Conservation (phyloP, 768 basidiomycete species). For the Boletales sp. region DNA sequence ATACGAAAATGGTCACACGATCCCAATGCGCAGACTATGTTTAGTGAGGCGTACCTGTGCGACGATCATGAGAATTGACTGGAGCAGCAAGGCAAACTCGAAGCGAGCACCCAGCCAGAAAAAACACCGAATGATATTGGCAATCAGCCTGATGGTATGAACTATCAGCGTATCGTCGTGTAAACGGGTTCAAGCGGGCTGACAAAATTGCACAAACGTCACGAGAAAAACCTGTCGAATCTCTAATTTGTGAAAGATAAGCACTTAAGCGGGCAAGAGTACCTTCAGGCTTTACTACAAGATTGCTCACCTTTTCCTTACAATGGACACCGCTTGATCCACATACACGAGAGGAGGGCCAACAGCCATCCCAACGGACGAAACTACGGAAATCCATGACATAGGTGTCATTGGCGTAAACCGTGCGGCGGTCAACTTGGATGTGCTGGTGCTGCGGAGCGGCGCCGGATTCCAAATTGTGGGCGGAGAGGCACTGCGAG, state of each 20-base stretch:
- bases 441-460: slow-evolving; percentile 6
- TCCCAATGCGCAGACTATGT: slow-evolving; percentile 1
- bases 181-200: slow-evolving; percentile 16
- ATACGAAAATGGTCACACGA: slow-evolving; percentile 20
- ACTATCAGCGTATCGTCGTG: slow-evolving; percentile 5
- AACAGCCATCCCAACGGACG: slow-evolving; percentile 80
- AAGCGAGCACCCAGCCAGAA: slow-evolving; percentile 85
- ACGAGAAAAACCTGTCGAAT: slow-evolving; percentile 80
- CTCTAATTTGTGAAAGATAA: slow-evolving; percentile 41
- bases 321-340: slow-evolving; percentile 79
- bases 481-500: too few species aligned
- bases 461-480: neutral
- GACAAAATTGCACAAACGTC: slow-evolving; percentile 85
- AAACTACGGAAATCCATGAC: slow-evolving; percentile 64
- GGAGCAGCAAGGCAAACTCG: slow-evolving; percentile 72
- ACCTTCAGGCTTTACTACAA: neutral
- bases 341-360: slow-evolving; percentile 83
- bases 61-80: slow-evolving; percentile 81
- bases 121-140: slow-evolving; percentile 86
- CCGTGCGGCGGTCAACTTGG: neutral
- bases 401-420: slow-evolving; percentile 35
- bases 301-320: slow-evolving; percentile 60
- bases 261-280: neutral
- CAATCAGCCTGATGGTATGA: slow-evolving; percentile 51
- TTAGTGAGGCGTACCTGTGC: slow-evolving; percentile 55